Evolutionary conservation across 306 rosid genomes (phyloP).

Genomic region (Sphenostylis stenocarpa): DNA sequence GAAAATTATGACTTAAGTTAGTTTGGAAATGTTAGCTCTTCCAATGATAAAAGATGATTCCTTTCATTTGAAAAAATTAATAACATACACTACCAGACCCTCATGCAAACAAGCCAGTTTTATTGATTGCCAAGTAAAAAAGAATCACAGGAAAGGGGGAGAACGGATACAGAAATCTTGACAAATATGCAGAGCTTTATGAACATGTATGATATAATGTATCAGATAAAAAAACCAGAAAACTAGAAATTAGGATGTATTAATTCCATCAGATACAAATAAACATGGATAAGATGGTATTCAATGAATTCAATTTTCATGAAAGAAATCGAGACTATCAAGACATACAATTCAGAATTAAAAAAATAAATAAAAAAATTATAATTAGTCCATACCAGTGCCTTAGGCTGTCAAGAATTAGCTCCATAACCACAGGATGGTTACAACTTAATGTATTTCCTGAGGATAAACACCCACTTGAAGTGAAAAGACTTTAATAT

Average conservation of each 20-base stretch:
- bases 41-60: neutral
- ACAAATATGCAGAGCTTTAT: neutral
- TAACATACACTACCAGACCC: neutral
- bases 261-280: constrained; percentile 18
- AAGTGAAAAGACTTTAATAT: constrained; percentile 31
- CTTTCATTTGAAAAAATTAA: constrained; percentile 2
- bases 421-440: constrained; percentile 94
- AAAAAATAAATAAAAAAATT: neutral
- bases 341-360: constrained; percentile 18
- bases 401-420: constrained; percentile 90
- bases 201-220: constrained; percentile 8
- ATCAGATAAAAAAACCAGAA: constrained; percentile 5
- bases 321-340: constrained; percentile 3
- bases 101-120: constrained; percentile 1
- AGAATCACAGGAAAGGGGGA: neutral
- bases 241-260: constrained; percentile 1
- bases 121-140: constrained; percentile 11
- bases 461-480: constrained; percentile 40
- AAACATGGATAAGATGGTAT: constrained; percentile 12
- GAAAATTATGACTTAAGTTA: neutral
- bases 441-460: constrained; percentile 95
- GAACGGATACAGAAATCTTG: constrained; percentile 7
- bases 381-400: constrained; percentile 67
- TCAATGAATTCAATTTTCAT: constrained; percentile 15
- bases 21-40: constrained; percentile 5